Percentiles rank a stretch among this genome's conserved stretches.
Conservation (phyloP, 2,329 filamentous ascomycete genomes). For the Coniochaeta prunicola region DNA sequence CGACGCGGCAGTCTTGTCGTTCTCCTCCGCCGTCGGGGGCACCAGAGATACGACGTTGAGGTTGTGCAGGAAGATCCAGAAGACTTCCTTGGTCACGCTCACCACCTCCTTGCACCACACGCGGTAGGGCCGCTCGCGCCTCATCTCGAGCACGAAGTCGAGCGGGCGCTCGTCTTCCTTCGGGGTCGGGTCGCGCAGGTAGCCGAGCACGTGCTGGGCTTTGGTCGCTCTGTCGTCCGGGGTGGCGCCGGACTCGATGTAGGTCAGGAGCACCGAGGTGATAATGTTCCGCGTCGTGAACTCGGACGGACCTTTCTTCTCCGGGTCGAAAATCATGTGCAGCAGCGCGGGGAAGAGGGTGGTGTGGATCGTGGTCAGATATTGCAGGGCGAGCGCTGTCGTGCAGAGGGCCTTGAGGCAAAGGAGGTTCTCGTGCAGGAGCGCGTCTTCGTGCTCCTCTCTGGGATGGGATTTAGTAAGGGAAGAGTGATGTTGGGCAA, state of each 20-base stretch:
- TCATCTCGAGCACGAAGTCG: slow-evolving; percentile 85
- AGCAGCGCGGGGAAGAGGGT: slow-evolving; percentile 81
- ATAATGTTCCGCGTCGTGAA: slow-evolving; percentile 91
- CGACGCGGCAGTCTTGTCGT: neutral
- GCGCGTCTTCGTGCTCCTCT: slow-evolving; percentile 90
- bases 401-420: slow-evolving; percentile 94
- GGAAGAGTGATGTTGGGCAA: neutral
- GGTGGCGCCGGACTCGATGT: slow-evolving; percentile 57
- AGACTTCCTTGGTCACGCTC: slow-evolving; percentile 94
- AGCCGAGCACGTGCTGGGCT: slow-evolving; percentile 66
- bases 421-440: slow-evolving; percentile 85
- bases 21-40: slow-evolving; percentile 25
- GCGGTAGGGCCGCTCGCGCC: slow-evolving; percentile 77
- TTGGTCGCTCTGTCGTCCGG: slow-evolving; percentile 57
- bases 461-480: slow-evolving; percentile 29
- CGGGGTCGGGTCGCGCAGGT: slow-evolving; percentile 72
- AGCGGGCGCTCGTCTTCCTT: slow-evolving; percentile 70
- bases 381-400: slow-evolving; percentile 75
- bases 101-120: slow-evolving; percentile 91
- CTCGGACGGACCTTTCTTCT: slow-evolving; percentile 94
- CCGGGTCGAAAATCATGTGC: slow-evolving; percentile 90
- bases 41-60: slow-evolving; percentile 71
- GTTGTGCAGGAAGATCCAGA: slow-evolving; percentile 98
- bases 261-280: slow-evolving; percentile 81
- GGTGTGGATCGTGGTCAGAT: slow-evolving; percentile 70